These are phyloP conservation scores for Neonectria hederae DNA, from an alignment of 2,329 filamentous ascomycete species.

Conservation along the genomic window DNA sequence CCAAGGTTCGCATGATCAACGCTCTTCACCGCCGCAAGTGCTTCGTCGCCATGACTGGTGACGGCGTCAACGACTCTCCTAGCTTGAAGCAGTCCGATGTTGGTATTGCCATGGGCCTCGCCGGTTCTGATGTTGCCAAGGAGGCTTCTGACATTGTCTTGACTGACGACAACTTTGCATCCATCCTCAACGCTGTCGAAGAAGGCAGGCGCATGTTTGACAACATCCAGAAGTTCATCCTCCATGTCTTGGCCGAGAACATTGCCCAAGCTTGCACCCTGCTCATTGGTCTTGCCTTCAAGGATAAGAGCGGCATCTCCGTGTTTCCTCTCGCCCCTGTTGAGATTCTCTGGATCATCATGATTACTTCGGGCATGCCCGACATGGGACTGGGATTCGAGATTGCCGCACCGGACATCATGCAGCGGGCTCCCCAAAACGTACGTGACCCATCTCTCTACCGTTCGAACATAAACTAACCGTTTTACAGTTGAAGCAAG, in stretches of 20 bases:
- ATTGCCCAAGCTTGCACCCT: slow-evolving; percentile 75
- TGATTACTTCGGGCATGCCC: slow-evolving; percentile 78
- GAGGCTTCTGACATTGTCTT: slow-evolving; percentile 74
- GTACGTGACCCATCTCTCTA: slow-evolving; percentile 44
- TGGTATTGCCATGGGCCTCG: slow-evolving; percentile 75
- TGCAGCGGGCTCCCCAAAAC: slow-evolving; percentile 74
- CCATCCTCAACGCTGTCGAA: slow-evolving; percentile 75
- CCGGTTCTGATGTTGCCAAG: slow-evolving; percentile 76
- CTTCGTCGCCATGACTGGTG: slow-evolving; percentile 78
- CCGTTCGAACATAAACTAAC: background rate
- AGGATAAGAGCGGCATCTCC: slow-evolving; percentile 69
- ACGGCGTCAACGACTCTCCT: slow-evolving; percentile 76
- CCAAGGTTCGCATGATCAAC: slow-evolving; percentile 80
- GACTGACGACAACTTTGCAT: slow-evolving; percentile 78
- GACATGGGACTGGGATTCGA: slow-evolving; percentile 82
- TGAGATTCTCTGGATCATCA: slow-evolving; percentile 83
- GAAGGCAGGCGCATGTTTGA: slow-evolving; percentile 77
- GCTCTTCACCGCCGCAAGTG: slow-evolving; percentile 71
- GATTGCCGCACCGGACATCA: slow-evolving; percentile 73
- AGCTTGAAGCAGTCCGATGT: slow-evolving; percentile 75
- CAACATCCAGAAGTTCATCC: slow-evolving; percentile 78
- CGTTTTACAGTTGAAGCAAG: slow-evolving; percentile 49
- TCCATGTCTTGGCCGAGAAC: slow-evolving; percentile 74
- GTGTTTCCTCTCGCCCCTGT: slow-evolving; percentile 78
- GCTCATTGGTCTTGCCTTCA: slow-evolving; percentile 75